Conservation (phyloP, 2,329 filamentous ascomycete species). For the Pseudofabraea citricarpa region DNA sequence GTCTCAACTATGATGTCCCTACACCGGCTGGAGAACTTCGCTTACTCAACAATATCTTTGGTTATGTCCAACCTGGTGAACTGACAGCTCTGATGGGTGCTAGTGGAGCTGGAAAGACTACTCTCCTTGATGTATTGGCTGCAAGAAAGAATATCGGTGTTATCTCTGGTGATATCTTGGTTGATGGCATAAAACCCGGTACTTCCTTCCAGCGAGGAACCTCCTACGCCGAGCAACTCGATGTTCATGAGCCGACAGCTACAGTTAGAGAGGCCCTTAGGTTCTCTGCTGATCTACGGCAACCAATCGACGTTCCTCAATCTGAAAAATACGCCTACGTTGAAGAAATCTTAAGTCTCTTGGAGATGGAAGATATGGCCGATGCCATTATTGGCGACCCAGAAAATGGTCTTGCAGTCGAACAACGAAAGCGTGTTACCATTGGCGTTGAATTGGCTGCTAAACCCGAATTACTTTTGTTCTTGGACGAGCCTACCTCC, state of each 20-base stretch:
- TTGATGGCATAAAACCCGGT: constrained; percentile 54
- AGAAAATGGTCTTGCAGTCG: constrained; percentile 56
- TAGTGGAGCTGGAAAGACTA: constrained; percentile 62
- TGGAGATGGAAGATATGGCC: constrained; percentile 62
- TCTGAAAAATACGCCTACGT: constrained; percentile 62
- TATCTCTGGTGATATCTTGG: constrained; percentile 56
- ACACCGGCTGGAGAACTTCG: constrained; percentile 37
- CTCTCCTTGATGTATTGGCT: constrained; percentile 59
- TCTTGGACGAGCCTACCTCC: constrained; percentile 55
- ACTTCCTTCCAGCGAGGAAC: constrained; percentile 59
- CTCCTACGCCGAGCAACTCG: constrained; percentile 61
- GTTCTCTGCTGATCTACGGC: constrained; percentile 61
- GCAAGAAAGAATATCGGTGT: constrained; percentile 61
- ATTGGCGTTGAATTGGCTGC: constrained; percentile 57
- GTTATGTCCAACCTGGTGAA: constrained; percentile 56
- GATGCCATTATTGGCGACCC: constrained; percentile 61
- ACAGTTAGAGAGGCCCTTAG: constrained; percentile 62
- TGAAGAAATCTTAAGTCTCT: constrained; percentile 58
- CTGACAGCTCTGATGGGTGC: constrained; percentile 60
- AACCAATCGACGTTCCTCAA: constrained; percentile 51
- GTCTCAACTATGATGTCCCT: constrained; percentile 73
- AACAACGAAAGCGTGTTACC: constrained; percentile 64
- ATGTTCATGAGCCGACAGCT: constrained; percentile 56
- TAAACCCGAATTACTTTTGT: constrained; percentile 53
- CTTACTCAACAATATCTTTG: constrained; percentile 56